Conservation (phyloP, 1,284 basidiomycete genomes). For the Cryptococcus jaspeensis region DNA sequence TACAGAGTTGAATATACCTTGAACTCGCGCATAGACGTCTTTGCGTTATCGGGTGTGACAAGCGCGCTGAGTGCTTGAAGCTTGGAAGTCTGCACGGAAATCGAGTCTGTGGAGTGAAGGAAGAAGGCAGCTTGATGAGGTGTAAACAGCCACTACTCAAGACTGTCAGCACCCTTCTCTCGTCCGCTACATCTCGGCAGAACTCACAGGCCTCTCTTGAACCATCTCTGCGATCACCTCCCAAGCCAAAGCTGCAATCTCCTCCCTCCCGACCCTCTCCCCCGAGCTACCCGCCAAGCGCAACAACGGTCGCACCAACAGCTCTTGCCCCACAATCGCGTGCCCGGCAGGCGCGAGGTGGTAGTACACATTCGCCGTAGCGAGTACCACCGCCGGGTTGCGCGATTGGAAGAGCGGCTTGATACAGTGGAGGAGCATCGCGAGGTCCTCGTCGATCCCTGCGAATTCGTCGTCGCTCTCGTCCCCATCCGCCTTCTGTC, state of each 20-base stretch:
- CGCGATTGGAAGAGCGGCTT: conserved; percentile 77
- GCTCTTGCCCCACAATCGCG: conserved; percentile 34
- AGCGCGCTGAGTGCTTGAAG: conserved; percentile 68
- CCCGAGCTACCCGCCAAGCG: conserved; percentile 39
- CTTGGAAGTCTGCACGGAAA: conserved; percentile 68
- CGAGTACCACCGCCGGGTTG: conserved; percentile 81
- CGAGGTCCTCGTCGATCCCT: conserved; percentile 67
- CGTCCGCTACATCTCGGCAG: neutral
- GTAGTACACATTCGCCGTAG: conserved; percentile 68
- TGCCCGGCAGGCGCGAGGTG: conserved; percentile 62
- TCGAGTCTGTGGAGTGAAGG: conserved; percentile 65
- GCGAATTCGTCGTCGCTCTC: conserved; percentile 53
- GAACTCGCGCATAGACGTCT: conserved; percentile 72
- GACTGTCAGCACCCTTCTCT: conserved; percentile 2
- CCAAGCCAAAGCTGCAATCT: conserved; percentile 70
- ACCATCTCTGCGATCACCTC: conserved; percentile 67
- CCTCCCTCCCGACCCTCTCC: conserved; percentile 50
- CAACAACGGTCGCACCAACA: conserved; percentile 42
- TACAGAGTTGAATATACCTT: conserved; percentile 58
- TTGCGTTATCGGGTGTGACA: conserved; percentile 65
- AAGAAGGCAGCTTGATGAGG: conserved; percentile 66
- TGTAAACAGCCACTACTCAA: conserved; percentile 60
- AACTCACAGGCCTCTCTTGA: conserved; percentile 62
- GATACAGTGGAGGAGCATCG: conserved; percentile 68
- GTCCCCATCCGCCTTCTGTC: conserved; percentile 1